A percentile compares a stretch with the other conserved stretches of the same genome.
Evolutionary conservation across 768 basidiomycete species (phyloP).

Genomic region (Auriscalpium orientale): DNA sequence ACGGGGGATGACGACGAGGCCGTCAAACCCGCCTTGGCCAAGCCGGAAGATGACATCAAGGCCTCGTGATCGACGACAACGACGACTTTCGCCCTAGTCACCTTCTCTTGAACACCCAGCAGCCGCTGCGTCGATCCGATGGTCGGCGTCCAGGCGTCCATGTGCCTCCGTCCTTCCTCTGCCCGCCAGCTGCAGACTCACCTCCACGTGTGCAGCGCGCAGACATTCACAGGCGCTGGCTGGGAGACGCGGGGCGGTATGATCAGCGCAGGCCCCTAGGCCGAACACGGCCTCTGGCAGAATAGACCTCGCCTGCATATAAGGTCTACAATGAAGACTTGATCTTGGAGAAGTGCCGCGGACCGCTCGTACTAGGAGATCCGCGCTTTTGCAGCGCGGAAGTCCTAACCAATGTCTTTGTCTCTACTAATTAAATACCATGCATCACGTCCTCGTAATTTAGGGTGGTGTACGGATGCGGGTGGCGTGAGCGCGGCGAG

Average conservation of each 20-base stretch:
- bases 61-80: slow-evolving; percentile 78
- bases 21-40: slow-evolving; percentile 46
- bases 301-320: slow-evolving; percentile 63
- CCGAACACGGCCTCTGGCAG: slow-evolving; percentile 24
- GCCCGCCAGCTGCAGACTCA: slow-evolving; percentile 59
- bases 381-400: slow-evolving; percentile 77
- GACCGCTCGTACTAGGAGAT: slow-evolving; percentile 73
- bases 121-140: slow-evolving; percentile 29
- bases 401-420: slow-evolving; percentile 33
- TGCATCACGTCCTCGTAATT: slow-evolving; percentile 53
- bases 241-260: slow-evolving; percentile 76
- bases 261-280: slow-evolving; percentile 50
- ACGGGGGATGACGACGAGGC: slow-evolving; percentile 52
- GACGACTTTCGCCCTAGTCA: slow-evolving; percentile 76
- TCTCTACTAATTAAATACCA: not conserved
- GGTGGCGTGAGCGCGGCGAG: slow-evolving; percentile 75
- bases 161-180: slow-evolving; percentile 63
- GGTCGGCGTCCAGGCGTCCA: slow-evolving; percentile 59
- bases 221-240: slow-evolving; percentile 47
- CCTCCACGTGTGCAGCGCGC: slow-evolving; percentile 46
- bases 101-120: slow-evolving; percentile 44
- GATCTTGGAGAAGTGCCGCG: slow-evolving; percentile 64
- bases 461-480: slow-evolving; percentile 90
- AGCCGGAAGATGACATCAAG: slow-evolving; percentile 86
- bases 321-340: slow-evolving; percentile 71